Base-by-base conservation (phyloP, 192 early-diverging fungal genomes). In the Rhizoclosmatium globosum region DNA sequence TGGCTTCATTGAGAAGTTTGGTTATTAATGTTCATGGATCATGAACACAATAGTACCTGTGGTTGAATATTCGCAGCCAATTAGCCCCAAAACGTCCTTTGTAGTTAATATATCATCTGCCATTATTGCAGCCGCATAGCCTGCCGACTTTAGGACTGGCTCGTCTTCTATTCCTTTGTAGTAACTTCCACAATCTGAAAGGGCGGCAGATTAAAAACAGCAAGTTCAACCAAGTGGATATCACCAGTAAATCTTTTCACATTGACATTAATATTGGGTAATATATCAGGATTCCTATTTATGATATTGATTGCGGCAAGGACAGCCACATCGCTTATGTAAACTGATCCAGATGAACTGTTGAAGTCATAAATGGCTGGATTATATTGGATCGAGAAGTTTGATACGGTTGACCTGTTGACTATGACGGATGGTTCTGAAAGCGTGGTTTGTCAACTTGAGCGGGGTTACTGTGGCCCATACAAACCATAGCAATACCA, bases 401-500 rank as follows among this genome's bases (percentile, higher is more conserved):
- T 68, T 62, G 60, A 31, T 4, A 62, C 60, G 23, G 21, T 9
- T 23, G 60, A 62, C 7, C 38, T 23, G 23, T 7, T 62, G 60
- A 62, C 23, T 19, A 62, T 62, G 4, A 21, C 31, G 31, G 31
- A 31, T 31, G 31, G 31, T 31, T 31, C 31, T 31, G 31, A 31
- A 31, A 31, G 31, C 31, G 31, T 31, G 31, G 31, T 31, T 31
- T 31, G 31, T 31, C 31, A 31, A 31, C 31, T 31, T 31, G 31
- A 31, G 31, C 31, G 31, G 31, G 31, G 31, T 31, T 31, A 31
- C 31, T 31, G 31, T 31, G 31, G 31, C 31, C 31, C 9, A 39
- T 62, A 31, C 21, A 6, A 23, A 7, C 21, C 38, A 39, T 62
- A 62, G 66, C 66, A 68, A 42, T 68, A 68, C 66, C 66, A 68